Conservation (phyloP, 2,329 filamentous ascomycete species). For the Phyllosticta citribraziliensis region DNA sequence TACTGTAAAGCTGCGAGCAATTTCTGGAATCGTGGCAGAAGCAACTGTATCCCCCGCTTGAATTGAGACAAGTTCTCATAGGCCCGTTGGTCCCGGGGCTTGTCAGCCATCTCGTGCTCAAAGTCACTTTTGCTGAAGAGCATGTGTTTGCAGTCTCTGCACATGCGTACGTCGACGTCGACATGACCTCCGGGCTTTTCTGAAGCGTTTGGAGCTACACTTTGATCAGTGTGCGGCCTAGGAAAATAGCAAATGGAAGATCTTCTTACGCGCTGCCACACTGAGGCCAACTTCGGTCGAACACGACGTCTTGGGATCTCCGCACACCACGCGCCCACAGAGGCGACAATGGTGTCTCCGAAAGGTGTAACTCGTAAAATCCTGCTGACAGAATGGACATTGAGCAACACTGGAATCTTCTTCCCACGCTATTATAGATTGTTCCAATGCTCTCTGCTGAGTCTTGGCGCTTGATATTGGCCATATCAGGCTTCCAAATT, state of each 20-base stretch:
- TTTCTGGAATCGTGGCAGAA: slow-evolving; percentile 78
- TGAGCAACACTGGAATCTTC: slow-evolving; percentile 70
- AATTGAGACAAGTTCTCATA: slow-evolving; percentile 82
- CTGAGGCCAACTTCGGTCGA: slow-evolving; percentile 76
- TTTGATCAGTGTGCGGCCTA: background rate
- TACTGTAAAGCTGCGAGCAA: slow-evolving; percentile 61
- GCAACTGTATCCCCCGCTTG: slow-evolving; percentile 70
- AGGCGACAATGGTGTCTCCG: slow-evolving; percentile 89
- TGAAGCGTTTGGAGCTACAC: slow-evolving; percentile 22
- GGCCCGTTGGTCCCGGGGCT: slow-evolving; percentile 64
- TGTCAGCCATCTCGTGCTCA: slow-evolving; percentile 54
- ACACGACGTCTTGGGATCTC: slow-evolving; percentile 73
- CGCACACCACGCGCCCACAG: slow-evolving; percentile 88
- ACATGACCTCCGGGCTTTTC: slow-evolving; percentile 45
- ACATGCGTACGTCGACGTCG: slow-evolving; percentile 79
- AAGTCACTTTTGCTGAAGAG: slow-evolving; percentile 72
- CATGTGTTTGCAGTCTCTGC: slow-evolving; percentile 71
- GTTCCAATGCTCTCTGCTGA: slow-evolving; percentile 71
- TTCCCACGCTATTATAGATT: slow-evolving; percentile 90
- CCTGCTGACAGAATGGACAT: slow-evolving; percentile 93
- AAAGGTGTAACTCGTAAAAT: slow-evolving; percentile 89
- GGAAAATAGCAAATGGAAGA: slow-evolving; percentile 3
- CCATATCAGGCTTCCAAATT: slow-evolving; percentile 44
- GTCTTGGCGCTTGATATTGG: slow-evolving; percentile 55
- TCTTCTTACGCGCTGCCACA: slow-evolving; percentile 51